These are phyloP conservation scores for Venturia effusa DNA, from an alignment of 2,329 filamentous ascomycete species.

Conservation along the genomic window DNA sequence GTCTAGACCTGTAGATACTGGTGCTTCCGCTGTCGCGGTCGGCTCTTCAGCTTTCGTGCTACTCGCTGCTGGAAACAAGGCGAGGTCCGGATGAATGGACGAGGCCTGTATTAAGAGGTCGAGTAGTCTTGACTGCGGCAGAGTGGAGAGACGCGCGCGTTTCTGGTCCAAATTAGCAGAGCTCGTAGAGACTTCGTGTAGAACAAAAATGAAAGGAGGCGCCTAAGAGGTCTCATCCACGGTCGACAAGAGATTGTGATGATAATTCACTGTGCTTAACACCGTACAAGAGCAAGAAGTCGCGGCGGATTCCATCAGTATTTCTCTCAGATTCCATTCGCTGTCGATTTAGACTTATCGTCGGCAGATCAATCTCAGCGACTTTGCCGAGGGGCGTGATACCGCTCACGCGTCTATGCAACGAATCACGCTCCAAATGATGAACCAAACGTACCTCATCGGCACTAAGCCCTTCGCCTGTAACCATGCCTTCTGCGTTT, in stretches of 20 bases:
- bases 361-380: background rate
- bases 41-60: conserved; percentile 15
- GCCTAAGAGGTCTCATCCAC: background rate
- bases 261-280: background rate
- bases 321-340: background rate
- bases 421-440: background rate
- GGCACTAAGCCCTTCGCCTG: conserved; percentile 5
- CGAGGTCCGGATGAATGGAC: conserved; percentile 51
- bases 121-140: conserved; percentile 52
- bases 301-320: background rate
- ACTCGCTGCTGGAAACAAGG: conserved; percentile 43
- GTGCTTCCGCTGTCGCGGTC: background rate
- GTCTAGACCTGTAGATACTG: background rate
- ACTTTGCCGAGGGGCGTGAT: background rate
- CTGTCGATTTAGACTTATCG: background rate
- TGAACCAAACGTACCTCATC: conserved; percentile 5
- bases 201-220: background rate
- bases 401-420: background rate
- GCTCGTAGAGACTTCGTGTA: background rate
- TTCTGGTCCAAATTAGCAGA: conserved; percentile 34
- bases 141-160: conserved; percentile 49
- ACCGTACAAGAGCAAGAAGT: background rate
- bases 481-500: conserved; percentile 18
- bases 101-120: conserved; percentile 53
- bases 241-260: background rate